Evolutionary conservation across 352 stramenopile genomes (phyloP).

Genomic region (Globisporangium megalacanthum): DNA sequence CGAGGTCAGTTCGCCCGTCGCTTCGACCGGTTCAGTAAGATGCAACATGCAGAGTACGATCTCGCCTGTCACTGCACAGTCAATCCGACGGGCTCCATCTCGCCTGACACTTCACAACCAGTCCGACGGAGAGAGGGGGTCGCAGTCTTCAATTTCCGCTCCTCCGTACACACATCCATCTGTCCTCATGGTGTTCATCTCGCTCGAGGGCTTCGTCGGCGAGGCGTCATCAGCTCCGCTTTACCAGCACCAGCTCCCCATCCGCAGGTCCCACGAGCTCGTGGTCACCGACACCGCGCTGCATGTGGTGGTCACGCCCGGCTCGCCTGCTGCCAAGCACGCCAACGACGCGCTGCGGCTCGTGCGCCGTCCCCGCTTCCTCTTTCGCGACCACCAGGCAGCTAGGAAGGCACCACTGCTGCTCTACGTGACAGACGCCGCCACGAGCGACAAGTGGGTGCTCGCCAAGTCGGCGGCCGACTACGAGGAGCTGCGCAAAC

Average conservation of each 20-base stretch:
- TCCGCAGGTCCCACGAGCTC: constrained; percentile 9
- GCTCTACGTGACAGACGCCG: constrained; percentile 69
- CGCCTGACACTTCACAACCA: too few relatives aligned
- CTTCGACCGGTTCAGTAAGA: too few relatives aligned
- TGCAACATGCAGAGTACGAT: too few relatives aligned
- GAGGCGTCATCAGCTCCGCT: constrained; percentile 4
- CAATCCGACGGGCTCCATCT: too few relatives aligned
- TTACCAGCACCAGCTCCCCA: constrained; percentile 9
- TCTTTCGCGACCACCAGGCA: not conserved
- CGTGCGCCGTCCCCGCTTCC: constrained; percentile 5
- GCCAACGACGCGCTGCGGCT: constrained; percentile 10
- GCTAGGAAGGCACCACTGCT: constrained; percentile 32
- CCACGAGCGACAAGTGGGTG: constrained; percentile 66
- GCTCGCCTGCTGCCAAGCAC: constrained; percentile 39
- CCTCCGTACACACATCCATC: too few relatives aligned
- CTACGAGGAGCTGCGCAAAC: constrained; percentile 36
- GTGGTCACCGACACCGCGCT: constrained; percentile 18
- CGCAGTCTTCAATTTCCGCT: too few relatives aligned
- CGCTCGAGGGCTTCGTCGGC: constrained; percentile 54
- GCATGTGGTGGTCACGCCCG: constrained; percentile 63
- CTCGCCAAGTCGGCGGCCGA: constrained; percentile 47
- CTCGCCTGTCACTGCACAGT: too few relatives aligned
- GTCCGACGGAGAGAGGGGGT: too few relatives aligned
- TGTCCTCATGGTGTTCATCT: constrained; percentile 63
- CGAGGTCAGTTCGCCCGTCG: too few relatives aligned